Evolutionary conservation across 768 basidiomycete genomes (phyloP).

Genomic region (Lactarius quietus): DNA sequence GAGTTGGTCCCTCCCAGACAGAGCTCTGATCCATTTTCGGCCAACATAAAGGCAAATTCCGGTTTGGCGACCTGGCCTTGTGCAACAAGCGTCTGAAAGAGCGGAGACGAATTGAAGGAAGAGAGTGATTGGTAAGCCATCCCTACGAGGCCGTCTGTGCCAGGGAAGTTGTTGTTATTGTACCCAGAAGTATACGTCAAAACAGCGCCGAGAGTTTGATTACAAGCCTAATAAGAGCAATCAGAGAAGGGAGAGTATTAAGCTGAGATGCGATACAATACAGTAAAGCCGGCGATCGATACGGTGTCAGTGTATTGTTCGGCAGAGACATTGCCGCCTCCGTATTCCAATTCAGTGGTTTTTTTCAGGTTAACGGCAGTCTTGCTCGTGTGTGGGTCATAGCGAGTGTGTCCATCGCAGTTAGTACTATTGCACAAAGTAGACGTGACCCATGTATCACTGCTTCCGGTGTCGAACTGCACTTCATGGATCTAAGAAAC

Average conservation of each 20-base stretch:
- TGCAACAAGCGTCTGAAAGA: constrained; percentile 4
- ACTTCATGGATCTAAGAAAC: background rate
- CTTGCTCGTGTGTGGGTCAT: background rate
- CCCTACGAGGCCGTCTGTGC: constrained; percentile 6
- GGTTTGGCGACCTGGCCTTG: background rate
- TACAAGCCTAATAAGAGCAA: background rate
- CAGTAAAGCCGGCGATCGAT: constrained; percentile 2
- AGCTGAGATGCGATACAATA: background rate
- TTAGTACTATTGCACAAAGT: background rate
- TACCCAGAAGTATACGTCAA: constrained; percentile 2
- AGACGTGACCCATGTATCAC: constrained; percentile 2
- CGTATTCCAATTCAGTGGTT: background rate
- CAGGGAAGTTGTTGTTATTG: background rate
- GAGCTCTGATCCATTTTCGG: constrained; percentile 7
- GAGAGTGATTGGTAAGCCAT: background rate
- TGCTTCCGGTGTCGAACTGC: constrained; percentile 8
- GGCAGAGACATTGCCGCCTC: constrained; percentile 1
- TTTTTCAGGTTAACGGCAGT: background rate
- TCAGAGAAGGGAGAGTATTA: background rate
- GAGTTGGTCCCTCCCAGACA: constrained; percentile 13
- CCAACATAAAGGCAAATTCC: constrained; percentile 5
- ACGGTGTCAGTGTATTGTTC: constrained; percentile 7
- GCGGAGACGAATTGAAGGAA: background rate
- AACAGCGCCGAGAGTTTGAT: constrained; percentile 4
- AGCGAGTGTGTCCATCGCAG: constrained; percentile 1